These are phyloP conservation scores for Hymenoscyphus salicellus DNA, from an alignment of 2,329 filamentous ascomycete genomes.

Conservation along the genomic window DNA sequence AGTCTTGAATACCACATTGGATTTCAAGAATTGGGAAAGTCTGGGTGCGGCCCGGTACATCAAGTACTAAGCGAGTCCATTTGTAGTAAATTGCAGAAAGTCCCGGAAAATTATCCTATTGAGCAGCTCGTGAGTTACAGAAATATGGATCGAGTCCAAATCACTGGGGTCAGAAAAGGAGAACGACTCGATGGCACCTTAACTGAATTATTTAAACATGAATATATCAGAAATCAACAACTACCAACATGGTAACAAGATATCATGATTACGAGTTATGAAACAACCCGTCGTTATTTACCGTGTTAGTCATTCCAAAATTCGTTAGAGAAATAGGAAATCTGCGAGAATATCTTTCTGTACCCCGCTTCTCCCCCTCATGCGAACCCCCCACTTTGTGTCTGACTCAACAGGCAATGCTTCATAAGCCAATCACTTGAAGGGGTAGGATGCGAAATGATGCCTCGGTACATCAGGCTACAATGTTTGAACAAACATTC, in stretches of 20 bases:
- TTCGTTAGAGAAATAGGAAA: constrained; percentile 1
- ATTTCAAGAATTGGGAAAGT: no score
- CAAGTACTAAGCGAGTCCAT: background rate
- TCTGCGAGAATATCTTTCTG: background rate
- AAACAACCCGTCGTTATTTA: background rate
- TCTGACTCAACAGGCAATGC: background rate
- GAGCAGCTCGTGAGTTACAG: background rate
- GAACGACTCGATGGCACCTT: no score
- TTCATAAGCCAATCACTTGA: background rate
- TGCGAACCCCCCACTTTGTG: background rate
- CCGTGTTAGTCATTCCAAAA: background rate
- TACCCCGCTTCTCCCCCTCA: background rate
- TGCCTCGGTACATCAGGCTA: background rate
- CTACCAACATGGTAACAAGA: background rate
- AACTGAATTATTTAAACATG: no score
- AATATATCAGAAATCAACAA: background rate
- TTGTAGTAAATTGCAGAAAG: background rate
- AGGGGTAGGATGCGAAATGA: background rate
- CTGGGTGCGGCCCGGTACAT: no score
- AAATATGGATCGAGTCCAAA: no score
- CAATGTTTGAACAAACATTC: background rate
- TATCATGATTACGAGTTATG: background rate
- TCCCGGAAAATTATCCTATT: background rate
- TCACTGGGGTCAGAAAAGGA: no score
- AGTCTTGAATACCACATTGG: no score